Base-by-base conservation (phyloP, 108 stramenopile genomes). In the Cyclotella choctawhatcheeana region DNA sequence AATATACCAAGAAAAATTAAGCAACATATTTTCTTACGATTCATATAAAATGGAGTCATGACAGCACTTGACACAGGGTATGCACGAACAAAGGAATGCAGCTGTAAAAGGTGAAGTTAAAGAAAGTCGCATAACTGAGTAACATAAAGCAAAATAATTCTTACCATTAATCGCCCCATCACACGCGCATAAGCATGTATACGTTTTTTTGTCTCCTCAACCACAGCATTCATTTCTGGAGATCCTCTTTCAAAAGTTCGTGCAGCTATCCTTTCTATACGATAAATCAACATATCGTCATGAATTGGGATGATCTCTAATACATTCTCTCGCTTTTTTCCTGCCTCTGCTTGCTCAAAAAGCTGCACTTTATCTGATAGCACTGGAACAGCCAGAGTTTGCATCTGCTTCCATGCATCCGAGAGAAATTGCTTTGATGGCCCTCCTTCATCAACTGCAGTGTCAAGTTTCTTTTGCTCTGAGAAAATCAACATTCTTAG, bases 1-100 rank as follows among this genome's bases (percentile, higher is more conserved):
- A 27, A 24, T 27, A 17, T 27, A 48, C 12, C 17, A 40, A 4
- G 14, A 50, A 8, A 50, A 50, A n/a, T 4, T 50, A 18, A 24
- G 24, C 21, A 52, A 22, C 2, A 5, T 22, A 22, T 18, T 24
- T 10, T 22, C 64, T 65, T 16, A 75, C 74, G 25, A 22, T 67
- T 75, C 33, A 58, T 65, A 52, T 61, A 60, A n/a, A 75, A 58
- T 22, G 74, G 66, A 2, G 64, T 47, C 58, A 75, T 51, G 20
- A 58, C 59, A 16, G 58, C 29, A 40, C 62, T 66, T 20, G 73
- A 43, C 13, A 74, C 43, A 12, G 56, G 64, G 3, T 64, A 32
- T n/a, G 20, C 40, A 44, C 51, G 27, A 32, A 64, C 45, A 24
- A 75, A 48, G 0, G 66, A 33, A 52, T 75, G 74, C 5, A 75